Conservation (phyloP, 495 filamentous ascomycete genomes). For the Aspergillus funiculosus region DNA sequence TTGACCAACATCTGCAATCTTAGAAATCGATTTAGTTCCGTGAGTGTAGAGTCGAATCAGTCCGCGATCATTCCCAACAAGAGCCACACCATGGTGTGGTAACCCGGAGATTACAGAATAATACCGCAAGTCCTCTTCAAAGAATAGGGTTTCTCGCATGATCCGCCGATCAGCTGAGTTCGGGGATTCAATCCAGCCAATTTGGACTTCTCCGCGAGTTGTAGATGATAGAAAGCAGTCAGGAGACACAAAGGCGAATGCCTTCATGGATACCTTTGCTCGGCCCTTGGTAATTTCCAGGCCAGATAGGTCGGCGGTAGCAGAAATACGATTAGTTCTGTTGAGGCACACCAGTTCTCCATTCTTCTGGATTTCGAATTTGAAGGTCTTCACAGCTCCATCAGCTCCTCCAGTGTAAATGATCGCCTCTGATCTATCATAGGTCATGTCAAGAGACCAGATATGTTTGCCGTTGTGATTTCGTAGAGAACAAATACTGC, state of each 20-base stretch:
- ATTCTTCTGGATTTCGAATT: slow-evolving; percentile 11
- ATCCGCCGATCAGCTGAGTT: slow-evolving; percentile 12
- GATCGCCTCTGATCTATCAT: slow-evolving; percentile 22
- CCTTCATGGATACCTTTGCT: slow-evolving; percentile 32
- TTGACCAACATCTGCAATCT: slow-evolving; percentile 21
- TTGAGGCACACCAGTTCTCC: slow-evolving; percentile 15
- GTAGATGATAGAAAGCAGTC: slow-evolving; percentile 54
- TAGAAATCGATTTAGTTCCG: slow-evolving; percentile 22
- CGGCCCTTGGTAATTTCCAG: slow-evolving; percentile 2
- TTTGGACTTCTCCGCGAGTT: slow-evolving; percentile 53
- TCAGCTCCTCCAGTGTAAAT: slow-evolving; percentile 87
- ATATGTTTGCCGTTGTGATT: slow-evolving; percentile 84
- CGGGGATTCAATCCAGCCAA: slow-evolving; percentile 31
- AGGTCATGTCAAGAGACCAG: slow-evolving; percentile 64
- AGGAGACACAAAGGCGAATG: slow-evolving; percentile 59
- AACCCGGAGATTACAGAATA: slow-evolving; percentile 27
- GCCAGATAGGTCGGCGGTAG: background rate
- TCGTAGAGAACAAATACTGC: slow-evolving; percentile 45
- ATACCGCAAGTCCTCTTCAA: slow-evolving; percentile 28
- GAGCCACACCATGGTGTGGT: slow-evolving; percentile 28
- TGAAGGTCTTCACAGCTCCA: slow-evolving; percentile 48
- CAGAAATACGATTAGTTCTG: slow-evolving; percentile 10
- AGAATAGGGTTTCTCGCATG: slow-evolving; percentile 29
- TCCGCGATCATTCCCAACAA: slow-evolving; percentile 32
- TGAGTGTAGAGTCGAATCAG: slow-evolving; percentile 35